Conservation (phyloP, 73 alveolate species). For the Stentor roeselii region DNA sequence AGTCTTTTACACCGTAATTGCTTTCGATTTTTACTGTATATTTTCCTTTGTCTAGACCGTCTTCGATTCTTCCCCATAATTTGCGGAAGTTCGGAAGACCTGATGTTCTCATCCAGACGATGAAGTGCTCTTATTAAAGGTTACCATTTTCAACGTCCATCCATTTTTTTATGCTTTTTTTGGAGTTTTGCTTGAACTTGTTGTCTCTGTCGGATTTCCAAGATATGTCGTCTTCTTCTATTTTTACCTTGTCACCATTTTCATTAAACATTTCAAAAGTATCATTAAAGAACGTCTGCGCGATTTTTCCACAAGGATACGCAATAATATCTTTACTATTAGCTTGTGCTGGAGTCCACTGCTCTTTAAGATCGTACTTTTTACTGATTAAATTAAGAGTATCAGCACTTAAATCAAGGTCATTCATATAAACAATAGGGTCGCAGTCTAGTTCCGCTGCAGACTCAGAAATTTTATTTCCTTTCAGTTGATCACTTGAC, state of each 20-base stretch:
- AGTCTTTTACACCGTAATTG: slow-evolving; percentile 71
- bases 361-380: slow-evolving; percentile 17
- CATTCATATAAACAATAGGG: slow-evolving; percentile 70
- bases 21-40: slow-evolving; percentile 58
- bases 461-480: slow-evolving; percentile 32
- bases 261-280: slow-evolving; percentile 36
- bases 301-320: slow-evolving; percentile 89
- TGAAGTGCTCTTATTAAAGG: slow-evolving; percentile 61
- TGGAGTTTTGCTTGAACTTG: slow-evolving; percentile 55
- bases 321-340: slow-evolving; percentile 59
- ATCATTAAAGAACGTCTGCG: slow-evolving; percentile 84
- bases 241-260: slow-evolving; percentile 32
- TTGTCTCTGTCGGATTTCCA: slow-evolving; percentile 71
- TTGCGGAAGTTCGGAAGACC: slow-evolving; percentile 86
- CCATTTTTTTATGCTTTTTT: slow-evolving; percentile 63
- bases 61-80: slow-evolving; percentile 84
- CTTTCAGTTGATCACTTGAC: slow-evolving; percentile 62
- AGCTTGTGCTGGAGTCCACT: slow-evolving; percentile 33
- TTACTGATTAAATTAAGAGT: background rate
- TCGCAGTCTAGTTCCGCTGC: slow-evolving; percentile 66
- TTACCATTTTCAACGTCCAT: slow-evolving; percentile 58
- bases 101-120: slow-evolving; percentile 94
- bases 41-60: slow-evolving; percentile 55
- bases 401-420: slow-evolving; percentile 36
- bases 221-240: slow-evolving; percentile 63